Evolutionary conservation across 306 rosid genomes (phyloP).

Genomic region (Acacia melanoxylon): DNA sequence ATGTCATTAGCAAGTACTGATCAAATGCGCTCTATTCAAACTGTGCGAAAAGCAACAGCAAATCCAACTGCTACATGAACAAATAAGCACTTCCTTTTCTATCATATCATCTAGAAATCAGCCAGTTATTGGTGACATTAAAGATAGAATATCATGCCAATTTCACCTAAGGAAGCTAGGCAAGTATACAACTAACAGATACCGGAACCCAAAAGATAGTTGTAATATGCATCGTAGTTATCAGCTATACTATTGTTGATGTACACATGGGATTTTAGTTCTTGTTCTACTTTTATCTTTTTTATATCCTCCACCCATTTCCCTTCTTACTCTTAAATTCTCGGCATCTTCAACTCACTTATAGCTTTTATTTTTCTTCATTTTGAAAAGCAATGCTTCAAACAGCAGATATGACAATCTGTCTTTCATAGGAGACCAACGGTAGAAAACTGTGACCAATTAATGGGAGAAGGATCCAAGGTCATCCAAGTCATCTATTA

Average conservation of each 20-base stretch:
- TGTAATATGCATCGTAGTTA: neutral
- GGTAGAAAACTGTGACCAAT: neutral
- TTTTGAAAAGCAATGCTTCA: neutral
- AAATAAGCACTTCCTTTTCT: neutral
- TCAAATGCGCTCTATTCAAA: neutral
- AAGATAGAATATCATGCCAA: neutral
- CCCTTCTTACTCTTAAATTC: neutral
- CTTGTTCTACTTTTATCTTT: neutral
- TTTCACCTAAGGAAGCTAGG: neutral
- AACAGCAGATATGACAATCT: neutral
- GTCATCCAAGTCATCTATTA: neutral
- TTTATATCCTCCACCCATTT: neutral
- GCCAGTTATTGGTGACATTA: neutral
- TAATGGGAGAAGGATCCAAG: neutral
- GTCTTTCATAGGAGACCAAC: constrained; percentile 1
- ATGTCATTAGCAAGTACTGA: neutral
- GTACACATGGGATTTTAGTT: neutral
- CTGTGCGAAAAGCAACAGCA: neutral
- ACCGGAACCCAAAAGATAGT: neutral
- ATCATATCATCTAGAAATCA: neutral
- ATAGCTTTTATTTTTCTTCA: neutral
- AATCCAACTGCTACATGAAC: constrained; percentile 12
- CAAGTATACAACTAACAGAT: neutral
- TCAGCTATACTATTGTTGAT: neutral
- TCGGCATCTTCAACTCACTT: neutral